A percentile compares a stretch with the other conserved stretches of the same genome.
phyloP scores from a whole-genome alignment of 352 stramenopile species.

The Phytophthora sansomeana region DNA sequence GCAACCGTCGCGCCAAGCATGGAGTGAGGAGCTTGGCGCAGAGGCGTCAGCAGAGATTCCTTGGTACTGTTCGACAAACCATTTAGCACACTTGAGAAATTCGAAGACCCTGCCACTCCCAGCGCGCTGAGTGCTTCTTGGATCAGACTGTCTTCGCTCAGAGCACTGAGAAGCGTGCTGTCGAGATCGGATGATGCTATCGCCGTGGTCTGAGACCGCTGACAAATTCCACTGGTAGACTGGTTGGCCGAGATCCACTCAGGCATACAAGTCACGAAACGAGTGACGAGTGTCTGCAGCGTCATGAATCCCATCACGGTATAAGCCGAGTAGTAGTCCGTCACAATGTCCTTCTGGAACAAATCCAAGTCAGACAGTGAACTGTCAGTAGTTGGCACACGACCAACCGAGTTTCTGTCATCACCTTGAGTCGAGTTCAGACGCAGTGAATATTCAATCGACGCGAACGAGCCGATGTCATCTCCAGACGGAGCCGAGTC shows the following conservation, averaged over 20 bases:
- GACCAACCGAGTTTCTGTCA: slow-evolving; percentile 39
- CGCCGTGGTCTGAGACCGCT: slow-evolving; percentile 28
- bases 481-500: slow-evolving; percentile 39
- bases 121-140: slow-evolving; percentile 23
- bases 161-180: slow-evolving; percentile 33
- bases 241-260: slow-evolving; percentile 24
- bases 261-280: slow-evolving; percentile 36
- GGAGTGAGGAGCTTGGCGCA: slow-evolving; percentile 55
- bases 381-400: too few relatives aligned
- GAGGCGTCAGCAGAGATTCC: slow-evolving; percentile 30
- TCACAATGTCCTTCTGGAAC: slow-evolving; percentile 41
- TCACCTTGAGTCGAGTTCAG: slow-evolving; percentile 68
- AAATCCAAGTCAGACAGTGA: too few relatives aligned
- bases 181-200: slow-evolving; percentile 34
- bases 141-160: slow-evolving; percentile 53
- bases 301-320: slow-evolving; percentile 36
- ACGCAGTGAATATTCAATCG: slow-evolving; percentile 68
- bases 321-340: slow-evolving; percentile 42
- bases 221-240: slow-evolving; percentile 30
- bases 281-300: slow-evolving; percentile 30
- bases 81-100: too few relatives aligned
- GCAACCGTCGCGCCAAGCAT: slow-evolving; percentile 39
- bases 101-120: slow-evolving; percentile 6
- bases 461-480: slow-evolving; percentile 50
- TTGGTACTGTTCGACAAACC: slow-evolving; percentile 30